These are phyloP conservation scores for Boletus sp. DNA, from an alignment of 768 basidiomycete genomes.

Conservation along the genomic window DNA sequence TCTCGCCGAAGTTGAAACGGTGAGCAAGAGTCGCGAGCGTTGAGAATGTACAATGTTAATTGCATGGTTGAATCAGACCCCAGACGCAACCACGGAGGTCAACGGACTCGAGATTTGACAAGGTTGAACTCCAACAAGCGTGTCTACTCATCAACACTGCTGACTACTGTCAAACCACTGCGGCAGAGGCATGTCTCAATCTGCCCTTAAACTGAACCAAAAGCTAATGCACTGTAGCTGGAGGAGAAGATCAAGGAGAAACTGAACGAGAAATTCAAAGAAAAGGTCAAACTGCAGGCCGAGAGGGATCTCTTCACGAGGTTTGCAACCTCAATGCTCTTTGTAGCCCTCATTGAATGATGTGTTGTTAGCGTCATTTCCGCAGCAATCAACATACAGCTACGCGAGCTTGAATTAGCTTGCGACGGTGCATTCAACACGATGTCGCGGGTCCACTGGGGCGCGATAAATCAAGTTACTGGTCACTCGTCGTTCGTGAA, in stretches of 20 bases:
- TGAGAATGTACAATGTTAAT: background rate
- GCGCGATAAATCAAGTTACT: constrained; percentile 74
- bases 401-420: constrained; percentile 82
- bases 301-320: constrained; percentile 89
- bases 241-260: constrained; percentile 90
- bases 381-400: constrained; percentile 69
- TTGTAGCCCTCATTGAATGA: background rate
- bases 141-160: constrained; percentile 95
- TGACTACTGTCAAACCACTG: constrained; percentile 93
- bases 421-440: constrained; percentile 76
- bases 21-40: constrained; percentile 25
- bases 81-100: constrained; percentile 57
- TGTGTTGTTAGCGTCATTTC: constrained; percentile 66
- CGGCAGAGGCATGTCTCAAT: constrained; percentile 60
- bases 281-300: constrained; percentile 74
- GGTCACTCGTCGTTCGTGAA: constrained; percentile 79
- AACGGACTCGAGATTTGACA: constrained; percentile 73
- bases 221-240: constrained; percentile 47
- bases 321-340: constrained; percentile 39
- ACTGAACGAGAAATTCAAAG: constrained; percentile 70
- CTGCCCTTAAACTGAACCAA: background rate
- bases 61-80: constrained; percentile 32
- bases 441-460: constrained; percentile 80
- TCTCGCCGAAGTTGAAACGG: constrained; percentile 73
- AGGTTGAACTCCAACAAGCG: constrained; percentile 71